Base-by-base conservation (phyloP, 495 filamentous ascomycete species). In the Ascobolus immersus region DNA sequence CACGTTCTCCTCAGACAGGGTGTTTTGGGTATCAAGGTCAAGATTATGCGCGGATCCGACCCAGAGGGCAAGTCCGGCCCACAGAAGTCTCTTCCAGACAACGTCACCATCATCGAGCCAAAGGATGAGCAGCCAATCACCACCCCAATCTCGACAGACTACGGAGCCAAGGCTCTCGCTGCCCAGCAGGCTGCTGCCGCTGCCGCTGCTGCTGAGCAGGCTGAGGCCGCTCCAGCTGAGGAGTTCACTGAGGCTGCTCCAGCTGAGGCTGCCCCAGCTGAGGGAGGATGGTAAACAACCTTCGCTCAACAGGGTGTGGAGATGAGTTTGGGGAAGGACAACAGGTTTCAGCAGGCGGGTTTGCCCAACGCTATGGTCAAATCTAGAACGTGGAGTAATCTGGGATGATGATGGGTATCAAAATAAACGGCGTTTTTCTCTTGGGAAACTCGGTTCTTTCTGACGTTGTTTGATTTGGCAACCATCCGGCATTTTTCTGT, bases 1-100 rank as follows among this genome's bases (percentile, higher is more conserved):
- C 86, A 96, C 77, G 86, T 96, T 45, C 81, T 96, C 38, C 81
- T 96, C 55, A 77, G 86, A 61, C 86, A 96, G 66, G 86, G 86
- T 73, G 86, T 96, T 44, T 69, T 96, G 38, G 86, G 86, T 63
- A 94, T 96, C 71, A 96, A 96, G 69, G 86, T 96, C 55, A 96
- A 96, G 81, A 96, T 96, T 65, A 96, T 96, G 86, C 86, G 86
- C 57, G 89, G 89, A 52, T 86, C 76, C 52, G 86, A 96, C 64
- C 86, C 89, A 53, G 86, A 96, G 64, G 84, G 84, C 69, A 96
- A 96, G 72, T 67, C 75, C 51, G 89, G 89, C 44, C 80, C 84
- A 41, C 73, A 77, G 59, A 93, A 94, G 67, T 73, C 81, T 44
- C 73, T 96, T 37, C 86, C 86, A 43, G 86, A 96, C 60, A 77